These are phyloP conservation scores for Ustanciosporium gigantosporum DNA, from an alignment of 1,284 basidiomycete genomes.

Conservation along the genomic window DNA sequence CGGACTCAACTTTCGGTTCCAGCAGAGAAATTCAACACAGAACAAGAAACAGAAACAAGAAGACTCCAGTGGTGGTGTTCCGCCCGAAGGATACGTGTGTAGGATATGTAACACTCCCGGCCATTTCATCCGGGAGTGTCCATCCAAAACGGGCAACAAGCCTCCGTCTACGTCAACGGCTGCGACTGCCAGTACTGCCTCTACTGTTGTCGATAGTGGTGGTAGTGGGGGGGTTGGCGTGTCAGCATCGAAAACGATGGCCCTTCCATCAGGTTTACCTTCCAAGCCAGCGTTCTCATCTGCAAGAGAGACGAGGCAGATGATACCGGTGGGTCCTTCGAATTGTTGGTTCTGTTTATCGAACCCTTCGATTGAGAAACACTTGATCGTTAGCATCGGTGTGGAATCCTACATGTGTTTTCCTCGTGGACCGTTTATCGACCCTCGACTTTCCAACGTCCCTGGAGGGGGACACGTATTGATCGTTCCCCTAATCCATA, in stretches of 20 bases:
- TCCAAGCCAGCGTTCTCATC: conserved; percentile 7
- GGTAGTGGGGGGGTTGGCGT: too few relatives aligned
- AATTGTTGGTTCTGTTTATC: conserved; percentile 61
- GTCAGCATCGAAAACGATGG: conserved; percentile 13
- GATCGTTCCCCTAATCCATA: conserved; percentile 41
- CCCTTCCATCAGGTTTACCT: conserved; percentile 20
- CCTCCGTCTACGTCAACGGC: background rate
- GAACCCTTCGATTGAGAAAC: conserved; percentile 51
- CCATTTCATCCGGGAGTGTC: conserved; percentile 43
- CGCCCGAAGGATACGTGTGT: conserved; percentile 47
- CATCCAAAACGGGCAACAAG: background rate
- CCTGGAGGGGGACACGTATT: conserved; percentile 54
- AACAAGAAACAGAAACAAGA: conserved; percentile 6
- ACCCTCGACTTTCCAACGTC: conserved; percentile 16
- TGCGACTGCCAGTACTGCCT: too few relatives aligned
- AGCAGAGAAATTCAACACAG: too few relatives aligned
- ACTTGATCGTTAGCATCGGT: conserved; percentile 50
- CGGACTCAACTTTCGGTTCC: conserved; percentile 28
- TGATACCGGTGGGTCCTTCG: conserved; percentile 48
- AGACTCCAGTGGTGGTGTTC: conserved; percentile 11
- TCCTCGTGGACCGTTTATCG: conserved; percentile 50
- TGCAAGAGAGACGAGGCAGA: background rate
- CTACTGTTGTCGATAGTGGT: too few relatives aligned
- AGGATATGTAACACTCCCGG: conserved; percentile 29
- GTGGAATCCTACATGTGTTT: conserved; percentile 50